Percentiles rank a stretch among this genome's conserved stretches.
phyloP scores from a whole-genome alignment of 177 flowering plant species.

The Vitis hybrid region DNA sequence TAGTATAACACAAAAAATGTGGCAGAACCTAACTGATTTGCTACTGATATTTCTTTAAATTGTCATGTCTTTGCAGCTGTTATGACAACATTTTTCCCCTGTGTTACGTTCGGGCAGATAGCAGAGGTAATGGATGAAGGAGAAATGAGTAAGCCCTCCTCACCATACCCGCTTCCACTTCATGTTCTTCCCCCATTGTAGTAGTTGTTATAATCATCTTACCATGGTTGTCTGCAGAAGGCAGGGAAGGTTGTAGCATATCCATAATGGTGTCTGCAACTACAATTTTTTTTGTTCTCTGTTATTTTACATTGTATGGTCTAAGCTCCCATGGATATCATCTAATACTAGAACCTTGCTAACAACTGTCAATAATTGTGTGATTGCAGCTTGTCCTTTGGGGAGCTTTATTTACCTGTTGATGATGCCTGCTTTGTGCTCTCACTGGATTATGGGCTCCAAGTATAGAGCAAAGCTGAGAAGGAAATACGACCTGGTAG shows the following conservation, averaged over 20 bases:
- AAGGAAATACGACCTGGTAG: constrained; percentile 37
- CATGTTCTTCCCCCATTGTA: background rate
- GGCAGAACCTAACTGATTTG: background rate
- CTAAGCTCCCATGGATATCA: too few species aligned
- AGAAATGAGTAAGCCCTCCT: constrained; percentile 34
- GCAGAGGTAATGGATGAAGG: constrained; percentile 54
- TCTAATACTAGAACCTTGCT: too few species aligned
- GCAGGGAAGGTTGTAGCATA: too few species aligned
- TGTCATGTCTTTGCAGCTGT: constrained; percentile 30
- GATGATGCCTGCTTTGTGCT: constrained; percentile 36
- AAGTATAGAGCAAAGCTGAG: constrained; percentile 40
- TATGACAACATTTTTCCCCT: constrained; percentile 44
- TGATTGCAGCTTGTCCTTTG: constrained; percentile 38
- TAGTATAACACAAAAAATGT: background rate
- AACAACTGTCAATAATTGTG: background rate
- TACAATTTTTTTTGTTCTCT: too few species aligned
- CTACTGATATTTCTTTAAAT: background rate
- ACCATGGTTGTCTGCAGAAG: too few species aligned
- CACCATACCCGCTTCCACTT: background rate
- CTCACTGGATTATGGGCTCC: constrained; percentile 37
- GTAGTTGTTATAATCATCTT: too few species aligned
- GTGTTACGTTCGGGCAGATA: constrained; percentile 61
- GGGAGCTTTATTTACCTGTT: constrained; percentile 37
- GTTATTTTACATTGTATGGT: too few species aligned
- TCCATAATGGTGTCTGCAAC: too few species aligned